phyloP scores from a whole-genome alignment of 768 basidiomycete species.

The Kwoniella sp. region DNA sequence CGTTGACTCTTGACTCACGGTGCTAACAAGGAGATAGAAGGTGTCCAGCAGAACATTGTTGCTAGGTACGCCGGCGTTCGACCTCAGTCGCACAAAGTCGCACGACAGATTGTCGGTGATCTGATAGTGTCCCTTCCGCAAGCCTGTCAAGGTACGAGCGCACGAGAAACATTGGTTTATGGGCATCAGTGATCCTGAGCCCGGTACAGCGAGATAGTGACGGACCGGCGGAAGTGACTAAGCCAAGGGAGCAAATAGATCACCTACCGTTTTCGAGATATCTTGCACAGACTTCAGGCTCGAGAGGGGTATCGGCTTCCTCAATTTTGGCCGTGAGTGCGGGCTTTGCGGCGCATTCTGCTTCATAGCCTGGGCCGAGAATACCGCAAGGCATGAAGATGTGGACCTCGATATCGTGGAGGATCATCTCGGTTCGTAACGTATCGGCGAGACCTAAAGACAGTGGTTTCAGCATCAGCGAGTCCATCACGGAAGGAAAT shows the following conservation, averaged over 20 bases:
- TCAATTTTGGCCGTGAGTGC: slow-evolving; percentile 75
- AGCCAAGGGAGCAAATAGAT: background rate
- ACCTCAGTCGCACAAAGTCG: slow-evolving; percentile 68
- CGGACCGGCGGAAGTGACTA: background rate
- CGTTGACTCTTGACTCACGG: slow-evolving; percentile 59
- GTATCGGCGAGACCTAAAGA: slow-evolving; percentile 75
- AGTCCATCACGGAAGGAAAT: too few species aligned
- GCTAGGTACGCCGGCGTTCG: slow-evolving; percentile 67
- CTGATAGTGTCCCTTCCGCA: slow-evolving; percentile 70
- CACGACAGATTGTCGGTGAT: slow-evolving; percentile 74
- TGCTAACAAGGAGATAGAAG: slow-evolving; percentile 59
- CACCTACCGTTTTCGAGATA: slow-evolving; percentile 65
- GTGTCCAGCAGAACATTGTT: slow-evolving; percentile 67
- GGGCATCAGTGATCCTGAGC: slow-evolving; percentile 3
- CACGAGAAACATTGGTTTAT: too few species aligned
- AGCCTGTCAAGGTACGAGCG: slow-evolving; percentile 59
- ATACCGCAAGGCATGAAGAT: slow-evolving; percentile 84
- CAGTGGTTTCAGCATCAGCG: background rate
- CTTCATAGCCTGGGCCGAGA: slow-evolving; percentile 71
- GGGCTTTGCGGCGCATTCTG: slow-evolving; percentile 78
- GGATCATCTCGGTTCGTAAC: slow-evolving; percentile 73
- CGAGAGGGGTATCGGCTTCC: slow-evolving; percentile 67
- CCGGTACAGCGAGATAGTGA: too few species aligned
- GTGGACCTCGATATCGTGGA: slow-evolving; percentile 77
- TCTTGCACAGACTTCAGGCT: slow-evolving; percentile 67